Evolutionary conservation across 768 basidiomycete species (phyloP), one percentile per base, ranked within the genome.

Genomic region (Auriscalpium vulgare): DNA sequence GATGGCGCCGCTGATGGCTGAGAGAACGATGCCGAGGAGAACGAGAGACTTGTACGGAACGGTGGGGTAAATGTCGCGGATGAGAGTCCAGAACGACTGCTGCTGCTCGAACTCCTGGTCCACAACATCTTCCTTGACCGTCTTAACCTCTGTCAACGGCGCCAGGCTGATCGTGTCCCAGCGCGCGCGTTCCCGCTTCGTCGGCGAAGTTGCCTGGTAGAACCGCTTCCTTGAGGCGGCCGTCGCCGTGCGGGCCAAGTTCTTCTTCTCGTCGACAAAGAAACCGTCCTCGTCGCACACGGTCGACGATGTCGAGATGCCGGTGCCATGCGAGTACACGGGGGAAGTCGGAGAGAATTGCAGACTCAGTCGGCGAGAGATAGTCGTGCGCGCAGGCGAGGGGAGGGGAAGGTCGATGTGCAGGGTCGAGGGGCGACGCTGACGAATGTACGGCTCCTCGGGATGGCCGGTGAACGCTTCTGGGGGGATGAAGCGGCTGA

Each of bases 11-110:
- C 83, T 87, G 53, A 80, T 69, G 44, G 92, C 59, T 56, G 86
- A 85, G n/a, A 80, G 65, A 55, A 83, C 2, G 23, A 95, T 74
- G 16, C 94, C 94, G 52, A 89, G 34, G 66, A 83, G 63, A 57
- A 97, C 69, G 45, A 90, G 59, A 4, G 76, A 75, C 64, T 95
- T 97, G 66, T 79, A 67, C 0, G 94, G 93, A 29, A 97, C 72
- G 0, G 81, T 82, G 2, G 86, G 87, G 66, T 82, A 85, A 57
- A 86, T 75, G 8, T 69, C 71, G 56, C 78, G 78, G 14, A 87
- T 60, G 21, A 84, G 77, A 0, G 64, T 57, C 69, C 76, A 74
- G 62, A 85, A 75, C 7, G 74, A 64, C 3, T 53, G 54, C 37
- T 66, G 73, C 0, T 61, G 56, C 29, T 58, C 54, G 43, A 61